These are phyloP conservation scores for Saccharomycopsis synnaedendra DNA, from an alignment of 805 yeast genomes.

Conservation along the genomic window DNA sequence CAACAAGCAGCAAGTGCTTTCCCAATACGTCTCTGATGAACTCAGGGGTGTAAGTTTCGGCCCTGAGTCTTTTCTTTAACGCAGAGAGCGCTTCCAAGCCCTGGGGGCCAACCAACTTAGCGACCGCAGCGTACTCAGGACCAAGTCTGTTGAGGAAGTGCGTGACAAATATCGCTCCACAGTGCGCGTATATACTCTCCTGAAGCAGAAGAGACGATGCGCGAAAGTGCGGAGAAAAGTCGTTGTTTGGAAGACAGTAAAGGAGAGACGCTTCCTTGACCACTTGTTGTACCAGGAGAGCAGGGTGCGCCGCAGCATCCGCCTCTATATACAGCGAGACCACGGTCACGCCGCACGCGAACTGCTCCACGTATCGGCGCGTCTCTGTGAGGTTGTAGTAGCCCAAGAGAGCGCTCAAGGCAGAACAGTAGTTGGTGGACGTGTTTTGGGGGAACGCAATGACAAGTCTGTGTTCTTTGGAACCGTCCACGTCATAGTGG, in stretches of 20 bases:
- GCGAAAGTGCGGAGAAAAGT: constrained; percentile 65
- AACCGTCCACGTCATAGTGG: constrained; percentile 67
- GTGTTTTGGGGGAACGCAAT: constrained; percentile 81
- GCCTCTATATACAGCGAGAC: constrained; percentile 73
- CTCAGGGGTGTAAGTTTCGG: constrained; percentile 85
- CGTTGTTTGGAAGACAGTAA: constrained; percentile 82
- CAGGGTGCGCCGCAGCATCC: constrained; percentile 26
- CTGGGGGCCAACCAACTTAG: constrained; percentile 51
- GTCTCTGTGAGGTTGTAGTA: constrained; percentile 79
- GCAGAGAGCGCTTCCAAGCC: constrained; percentile 68
- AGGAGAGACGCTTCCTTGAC: constrained; percentile 88
- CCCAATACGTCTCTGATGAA: constrained; percentile 71
- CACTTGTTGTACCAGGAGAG: constrained; percentile 76
- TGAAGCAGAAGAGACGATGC: constrained; percentile 77
- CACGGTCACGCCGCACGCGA: constrained; percentile 77
- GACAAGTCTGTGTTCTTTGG: constrained; percentile 76
- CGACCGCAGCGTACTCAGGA: constrained; percentile 68
- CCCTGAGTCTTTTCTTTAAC: constrained; percentile 80
- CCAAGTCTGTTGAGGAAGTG: constrained; percentile 94
- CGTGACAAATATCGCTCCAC: constrained; percentile 83
- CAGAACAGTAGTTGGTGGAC: constrained; percentile 79
- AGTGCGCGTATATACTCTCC: constrained; percentile 90
- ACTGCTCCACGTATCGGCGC: constrained; percentile 90
- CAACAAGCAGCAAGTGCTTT: constrained; percentile 57
- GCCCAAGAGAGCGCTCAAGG: constrained; percentile 74